Conservation (phyloP, 768 basidiomycete species). For the Lactarius pseudohatsudake region DNA sequence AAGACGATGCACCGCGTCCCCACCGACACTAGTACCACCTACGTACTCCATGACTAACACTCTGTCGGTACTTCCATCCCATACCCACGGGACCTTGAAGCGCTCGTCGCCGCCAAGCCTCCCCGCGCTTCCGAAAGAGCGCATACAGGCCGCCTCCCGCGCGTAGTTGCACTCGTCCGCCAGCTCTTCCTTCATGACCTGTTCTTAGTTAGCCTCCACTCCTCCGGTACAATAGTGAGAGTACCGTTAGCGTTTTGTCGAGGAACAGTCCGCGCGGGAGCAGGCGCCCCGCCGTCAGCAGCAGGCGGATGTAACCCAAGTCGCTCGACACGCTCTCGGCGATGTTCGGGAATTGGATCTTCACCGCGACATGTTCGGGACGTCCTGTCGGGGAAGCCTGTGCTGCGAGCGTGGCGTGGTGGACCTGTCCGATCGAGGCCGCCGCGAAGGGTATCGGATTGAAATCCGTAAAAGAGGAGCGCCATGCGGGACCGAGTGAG, state of each 20-base stretch:
- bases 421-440: conserved; percentile 97
- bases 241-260: conserved; percentile 77
- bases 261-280: conserved; percentile 89
- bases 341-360: conserved; percentile 96
- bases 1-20: conserved; percentile 51
- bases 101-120: conserved; percentile 56
- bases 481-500: conserved; percentile 80
- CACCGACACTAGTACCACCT: conserved; percentile 78
- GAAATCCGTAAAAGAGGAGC: conserved; percentile 66
- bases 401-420: conserved; percentile 63
- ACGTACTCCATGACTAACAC: conserved; percentile 92
- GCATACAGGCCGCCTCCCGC: conserved; percentile 74
- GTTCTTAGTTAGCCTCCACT: background rate
- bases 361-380: conserved; percentile 68
- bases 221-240: no score
- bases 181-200: conserved; percentile 89
- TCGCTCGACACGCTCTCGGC: conserved; percentile 84
- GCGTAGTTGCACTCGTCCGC: conserved; percentile 90
- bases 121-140: conserved; percentile 52
- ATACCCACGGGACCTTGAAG: conserved; percentile 86
- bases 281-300: conserved; percentile 76
- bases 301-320: conserved; percentile 76
- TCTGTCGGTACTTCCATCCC: conserved; percentile 74
- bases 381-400: conserved; percentile 52
- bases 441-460: conserved; percentile 89